Base-by-base conservation (phyloP, 345 rosid species). In the Lepidium africanum region DNA sequence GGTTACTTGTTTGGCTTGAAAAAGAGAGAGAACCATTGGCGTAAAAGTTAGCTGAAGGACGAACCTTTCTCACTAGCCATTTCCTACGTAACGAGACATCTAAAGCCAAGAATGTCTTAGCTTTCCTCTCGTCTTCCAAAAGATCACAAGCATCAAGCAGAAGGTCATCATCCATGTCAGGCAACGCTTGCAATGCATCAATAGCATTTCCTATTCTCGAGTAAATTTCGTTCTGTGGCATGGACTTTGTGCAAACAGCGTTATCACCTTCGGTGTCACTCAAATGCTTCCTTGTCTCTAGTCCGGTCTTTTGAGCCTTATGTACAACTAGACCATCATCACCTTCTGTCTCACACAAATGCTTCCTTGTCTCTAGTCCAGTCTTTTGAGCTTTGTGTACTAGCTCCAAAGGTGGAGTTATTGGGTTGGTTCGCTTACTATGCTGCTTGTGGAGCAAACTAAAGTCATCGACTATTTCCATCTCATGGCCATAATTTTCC, bases 111-210 rank as follows among this genome's bases (percentile, higher is more conserved):
- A 89, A 89, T 2, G 83, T 86, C 81, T 85, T 92, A 10, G 92
- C 90, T 79, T 86, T 92, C 37, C 69, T 87, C 61, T 89, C 90
- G 14, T 91, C 94, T 85, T 89, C 94, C 61, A 89, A 57, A 30
- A 89, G 86, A 78, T 91, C 94, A 73, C 90, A 87, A 41, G 89
- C 97, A 80, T 89, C 96, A 59, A 87, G 60, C 78, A 86, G 48
- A 40, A 92, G 83, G 30, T 89, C 89, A 35, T 87, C 96, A 25
- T 87, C 94, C 36, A 87, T 80, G 72, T 82, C 85, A 0, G 92
- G 83, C 54, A 89, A 71, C 10, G 84, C 88, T 76, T 89, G 94
- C 19, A 89, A 85, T 25, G 86, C 89, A 68, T 74, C 75, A 15
- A 89, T 77, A 16, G 86, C 83, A 59, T 47, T 71, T 59, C 76